phyloP scores from a whole-genome alignment of 202 grass and related monocot species.

The Hordeum pubiflorum region DNA sequence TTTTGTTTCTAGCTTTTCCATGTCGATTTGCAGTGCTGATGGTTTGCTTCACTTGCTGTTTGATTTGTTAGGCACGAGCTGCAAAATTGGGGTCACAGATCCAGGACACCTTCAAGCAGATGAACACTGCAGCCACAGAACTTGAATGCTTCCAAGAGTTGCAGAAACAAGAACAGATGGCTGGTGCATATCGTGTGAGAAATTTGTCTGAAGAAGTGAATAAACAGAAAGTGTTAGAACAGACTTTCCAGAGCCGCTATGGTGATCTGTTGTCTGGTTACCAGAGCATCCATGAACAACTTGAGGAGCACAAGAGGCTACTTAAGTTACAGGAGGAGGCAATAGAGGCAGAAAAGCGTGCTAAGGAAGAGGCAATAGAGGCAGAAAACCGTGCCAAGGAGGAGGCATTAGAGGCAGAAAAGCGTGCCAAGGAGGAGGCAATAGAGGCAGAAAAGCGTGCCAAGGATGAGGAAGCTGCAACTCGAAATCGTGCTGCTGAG shows the following conservation, averaged over 20 bases:
- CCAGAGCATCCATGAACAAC: constrained; percentile 46
- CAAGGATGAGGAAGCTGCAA: constrained; percentile 24
- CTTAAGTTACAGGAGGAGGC: constrained; percentile 36
- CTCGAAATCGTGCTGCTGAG: constrained; percentile 9
- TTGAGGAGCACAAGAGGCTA: constrained; percentile 51
- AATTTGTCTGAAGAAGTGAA: constrained; percentile 70
- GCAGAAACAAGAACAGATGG: constrained; percentile 77
- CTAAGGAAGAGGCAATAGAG: constrained; percentile 36
- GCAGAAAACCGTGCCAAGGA: not conserved
- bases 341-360: constrained; percentile 30
- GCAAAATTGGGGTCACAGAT: constrained; percentile 72
- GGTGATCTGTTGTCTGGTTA: constrained; percentile 55
- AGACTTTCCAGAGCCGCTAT: constrained; percentile 47
- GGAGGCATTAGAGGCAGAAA: not conserved
- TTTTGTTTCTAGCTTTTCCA: not conserved
- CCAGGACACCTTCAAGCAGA: constrained; percentile 83
- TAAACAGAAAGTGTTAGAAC: constrained; percentile 77
- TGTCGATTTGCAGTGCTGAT: constrained; percentile 3
- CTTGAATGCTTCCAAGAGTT: constrained; percentile 80
- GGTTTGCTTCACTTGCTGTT: constrained; percentile 18
- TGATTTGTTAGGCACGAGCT: constrained; percentile 44
- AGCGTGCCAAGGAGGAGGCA: not conserved
- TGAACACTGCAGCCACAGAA: constrained; percentile 76
- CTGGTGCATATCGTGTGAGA: constrained; percentile 48
- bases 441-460: constrained; percentile 34